These are phyloP conservation scores for Hemileia vastatrix DNA, from an alignment of 1,284 basidiomycete genomes.

Conservation along the genomic window DNA sequence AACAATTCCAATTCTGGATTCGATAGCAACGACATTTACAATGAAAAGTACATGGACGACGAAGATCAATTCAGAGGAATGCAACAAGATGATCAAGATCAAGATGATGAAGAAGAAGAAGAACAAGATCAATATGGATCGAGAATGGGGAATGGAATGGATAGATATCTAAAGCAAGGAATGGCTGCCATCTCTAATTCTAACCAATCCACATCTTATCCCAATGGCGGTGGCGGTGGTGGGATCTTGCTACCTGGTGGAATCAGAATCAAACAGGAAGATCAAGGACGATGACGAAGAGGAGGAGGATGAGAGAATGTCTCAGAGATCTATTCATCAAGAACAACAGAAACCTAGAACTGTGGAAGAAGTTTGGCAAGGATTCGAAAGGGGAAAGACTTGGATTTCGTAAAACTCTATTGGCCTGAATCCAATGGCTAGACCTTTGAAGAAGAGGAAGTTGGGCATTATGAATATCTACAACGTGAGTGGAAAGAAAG, in stretches of 20 bases:
- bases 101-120: constrained; percentile 13
- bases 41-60: constrained; percentile 39
- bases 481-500: not conserved
- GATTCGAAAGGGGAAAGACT: constrained; percentile 34
- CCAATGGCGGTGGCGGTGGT: not conserved
- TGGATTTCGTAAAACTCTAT: constrained; percentile 43
- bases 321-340: constrained; percentile 4
- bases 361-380: constrained; percentile 32
- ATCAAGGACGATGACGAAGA: constrained; percentile 36
- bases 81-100: not conserved
- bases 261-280: constrained; percentile 26
- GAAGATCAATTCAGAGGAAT: constrained; percentile 30
- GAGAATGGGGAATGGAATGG: not conserved
- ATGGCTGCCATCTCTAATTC: not conserved
- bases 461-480: not conserved
- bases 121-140: not conserved
- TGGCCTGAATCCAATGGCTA: constrained; percentile 3
- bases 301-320: constrained; percentile 29
- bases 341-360: constrained; percentile 5
- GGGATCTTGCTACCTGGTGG: not conserved
- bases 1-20: constrained; percentile 24
- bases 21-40: constrained; percentile 38
- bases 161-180: constrained; percentile 13
- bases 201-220: not conserved
- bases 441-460: not conserved